Evolutionary conservation across 148 eudicot genomes (phyloP), one percentile per base, ranked within the genome.

Genomic region (Rhododendron williamsianum): DNA sequence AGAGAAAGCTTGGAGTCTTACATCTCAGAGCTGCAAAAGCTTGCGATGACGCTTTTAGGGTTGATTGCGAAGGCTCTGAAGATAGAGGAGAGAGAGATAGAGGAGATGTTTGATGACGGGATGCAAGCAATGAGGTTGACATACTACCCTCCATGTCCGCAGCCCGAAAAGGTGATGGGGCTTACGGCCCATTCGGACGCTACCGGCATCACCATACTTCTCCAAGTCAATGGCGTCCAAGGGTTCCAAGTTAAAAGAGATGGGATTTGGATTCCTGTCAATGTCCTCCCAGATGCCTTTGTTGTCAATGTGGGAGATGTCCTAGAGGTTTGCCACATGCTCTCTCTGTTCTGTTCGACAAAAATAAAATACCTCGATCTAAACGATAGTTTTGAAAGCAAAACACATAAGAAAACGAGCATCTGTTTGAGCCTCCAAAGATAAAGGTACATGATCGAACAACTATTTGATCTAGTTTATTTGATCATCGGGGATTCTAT

Each of bases 181-280:
- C 74, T 86, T 1, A 58, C 69, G 11, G 81, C 87, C 7, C 87
- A 86, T 81, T 82, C 87, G 0, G 87, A 86, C 36, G 77, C 81
- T 0, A 15, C 81, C 4, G 81, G 63, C 15, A 72, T 86, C 43
- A 86, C 87, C 81, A 81, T 86, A 63, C 81, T 86, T 41, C 85
- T 54, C 33, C 87, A 86, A 56, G 81, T 81, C 45, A 86, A 72
- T 33, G 84, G 54, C 2, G 87, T 86, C 4, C 81, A 82, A 7
- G 87, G 87, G 7, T 48, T 86, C 27, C 76, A 86, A 76, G 48
- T 86, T 46, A 86, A 82, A 54, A 86, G 60, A 45, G 85, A 86
- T 48, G 87, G 87, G 11, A 33, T 81, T 25, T 86, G 87, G 87
- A 60, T 86, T 18, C 87, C 87, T 35, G 85, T 78, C 15, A 46